Base-by-base conservation (phyloP, 768 basidiomycete genomes). In the Mycena vitilis region DNA sequence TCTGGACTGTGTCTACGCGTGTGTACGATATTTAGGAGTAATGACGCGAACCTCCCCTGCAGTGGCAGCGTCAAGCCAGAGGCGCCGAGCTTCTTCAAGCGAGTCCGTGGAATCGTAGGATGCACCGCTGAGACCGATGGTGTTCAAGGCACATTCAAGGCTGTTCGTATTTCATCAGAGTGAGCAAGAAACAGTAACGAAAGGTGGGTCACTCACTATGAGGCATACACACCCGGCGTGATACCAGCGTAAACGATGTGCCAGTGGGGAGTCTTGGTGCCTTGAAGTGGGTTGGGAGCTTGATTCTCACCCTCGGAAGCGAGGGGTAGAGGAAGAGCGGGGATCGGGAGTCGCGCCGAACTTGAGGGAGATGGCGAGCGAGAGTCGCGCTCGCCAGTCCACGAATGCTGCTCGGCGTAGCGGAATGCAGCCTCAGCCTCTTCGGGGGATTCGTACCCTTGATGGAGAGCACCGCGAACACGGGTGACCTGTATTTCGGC, bases 231-330 rank as follows among this genome's bases (percentile, higher is more conserved):
- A 8, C 53, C 53, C 1, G 53, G 53, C 9, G 25, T 36, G 1
- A 54, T 54, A 9, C 53, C 53, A 37, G 53, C 30, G n/a, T 36
- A 54, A 9, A 54, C 53, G 15, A 54, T n/a, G 34, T 36, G 37
- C 53, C 30, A 54, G 25, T 23, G 5, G 48, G 48, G 48, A 5
- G 53, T 34, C 12, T 7, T 34, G 5, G 53, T 12, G 18, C 53
- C 53, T 1, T 54, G 53, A 2, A 54, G 30, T 5, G 53, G 53
- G 37, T 54, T 54, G 53, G 5, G 30, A 34, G 20, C 10, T 1
- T 16, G n/a, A 16, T 5, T 34, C 4, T 30, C 30, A 5, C 5
- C 30, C 30, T 30, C 11, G 25, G 53, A 54, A 5, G 25, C 9
- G 13, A 23, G 10, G 4, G 53, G 37, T 15, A 7, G 30, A 7